Evolutionary conservation across 805 yeast genomes (phyloP).

Genomic region (Ogataea nonfermentans): DNA sequence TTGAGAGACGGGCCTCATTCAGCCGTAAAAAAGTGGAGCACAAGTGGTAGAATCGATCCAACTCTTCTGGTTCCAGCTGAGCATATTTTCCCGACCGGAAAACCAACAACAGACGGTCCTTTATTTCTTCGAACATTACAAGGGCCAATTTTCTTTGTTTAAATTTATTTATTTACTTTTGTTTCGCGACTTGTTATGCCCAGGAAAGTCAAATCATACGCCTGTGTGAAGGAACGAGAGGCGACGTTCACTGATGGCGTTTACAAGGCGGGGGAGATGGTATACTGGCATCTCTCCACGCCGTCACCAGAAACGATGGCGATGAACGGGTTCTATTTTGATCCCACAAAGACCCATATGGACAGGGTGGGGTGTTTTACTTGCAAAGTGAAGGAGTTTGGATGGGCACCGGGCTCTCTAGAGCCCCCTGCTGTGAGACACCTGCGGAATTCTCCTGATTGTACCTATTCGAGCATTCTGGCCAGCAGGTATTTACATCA

Average conservation of each 20-base stretch:
- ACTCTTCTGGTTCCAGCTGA: slow-evolving; percentile 45
- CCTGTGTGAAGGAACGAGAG: slow-evolving; percentile 21
- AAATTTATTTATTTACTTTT: slow-evolving; percentile 1
- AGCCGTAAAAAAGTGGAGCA: slow-evolving; percentile 37
- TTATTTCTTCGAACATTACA: slow-evolving; percentile 9
- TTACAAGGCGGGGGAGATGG: slow-evolving; percentile 22
- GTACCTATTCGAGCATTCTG: slow-evolving; percentile 23
- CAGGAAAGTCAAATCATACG: slow-evolving; percentile 3
- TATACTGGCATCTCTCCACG: slow-evolving; percentile 33
- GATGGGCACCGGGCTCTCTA: slow-evolving; percentile 43
- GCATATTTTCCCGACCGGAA: slow-evolving; percentile 52
- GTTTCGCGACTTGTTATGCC: neutral
- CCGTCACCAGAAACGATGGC: slow-evolving; percentile 39
- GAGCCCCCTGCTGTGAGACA: slow-evolving; percentile 26
- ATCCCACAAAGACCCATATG: slow-evolving; percentile 44
- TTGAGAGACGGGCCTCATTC: slow-evolving; percentile 29
- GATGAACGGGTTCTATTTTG: slow-evolving; percentile 58
- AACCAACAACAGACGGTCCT: slow-evolving; percentile 46
- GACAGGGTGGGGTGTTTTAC: slow-evolving; percentile 58
- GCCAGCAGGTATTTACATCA: slow-evolving; percentile 15
- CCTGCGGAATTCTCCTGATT: slow-evolving; percentile 27
- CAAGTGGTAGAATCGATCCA: slow-evolving; percentile 36
- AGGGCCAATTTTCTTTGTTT: neutral
- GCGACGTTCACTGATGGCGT: slow-evolving; percentile 20
- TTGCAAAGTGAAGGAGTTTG: slow-evolving; percentile 54